Conservation (phyloP, 345 rosid genomes). For the Ceriops zippeliana region DNA sequence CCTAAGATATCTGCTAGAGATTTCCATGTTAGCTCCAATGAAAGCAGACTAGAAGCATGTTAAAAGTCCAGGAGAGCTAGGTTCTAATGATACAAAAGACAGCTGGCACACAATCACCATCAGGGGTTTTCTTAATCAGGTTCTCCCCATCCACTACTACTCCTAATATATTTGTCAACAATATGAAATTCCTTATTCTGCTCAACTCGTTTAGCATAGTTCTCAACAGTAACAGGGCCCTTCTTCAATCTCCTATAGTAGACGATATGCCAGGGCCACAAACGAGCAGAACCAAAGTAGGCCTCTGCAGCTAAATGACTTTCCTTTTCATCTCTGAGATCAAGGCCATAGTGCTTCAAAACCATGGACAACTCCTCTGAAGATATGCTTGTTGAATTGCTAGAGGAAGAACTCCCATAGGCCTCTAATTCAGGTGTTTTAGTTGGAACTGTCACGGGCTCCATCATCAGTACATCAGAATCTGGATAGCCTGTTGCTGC, state of each 20-base stretch:
- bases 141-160: constrained; percentile 53
- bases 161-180: constrained; percentile 42
- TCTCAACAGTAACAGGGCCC: constrained; percentile 42
- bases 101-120: constrained; percentile 8
- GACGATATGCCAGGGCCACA: constrained; percentile 51
- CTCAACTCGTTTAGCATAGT: constrained; percentile 40
- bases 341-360: constrained; percentile 41
- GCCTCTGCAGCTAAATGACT: constrained; percentile 26
- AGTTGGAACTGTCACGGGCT: constrained; percentile 8
- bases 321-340: constrained; percentile 27
- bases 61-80: constrained; percentile 4
- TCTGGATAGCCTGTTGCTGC: constrained; percentile 16
- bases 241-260: constrained; percentile 48
- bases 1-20: constrained; percentile 12
- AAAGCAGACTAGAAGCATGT: constrained; percentile 7
- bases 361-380: constrained; percentile 36
- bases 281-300: constrained; percentile 44
- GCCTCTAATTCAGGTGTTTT: constrained; percentile 21
- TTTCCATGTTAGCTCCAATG: constrained; percentile 14
- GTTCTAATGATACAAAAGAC: background rate
- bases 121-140: constrained; percentile 14
- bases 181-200: constrained; percentile 45
- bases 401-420: constrained; percentile 10
- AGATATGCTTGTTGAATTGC: constrained; percentile 23
- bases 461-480: constrained; percentile 21